Evolutionary conservation across 192 early-diverging fungal genomes (phyloP), one percentile per base, ranked within the genome.

Genomic region (Gorgonomyces haynaldii): DNA sequence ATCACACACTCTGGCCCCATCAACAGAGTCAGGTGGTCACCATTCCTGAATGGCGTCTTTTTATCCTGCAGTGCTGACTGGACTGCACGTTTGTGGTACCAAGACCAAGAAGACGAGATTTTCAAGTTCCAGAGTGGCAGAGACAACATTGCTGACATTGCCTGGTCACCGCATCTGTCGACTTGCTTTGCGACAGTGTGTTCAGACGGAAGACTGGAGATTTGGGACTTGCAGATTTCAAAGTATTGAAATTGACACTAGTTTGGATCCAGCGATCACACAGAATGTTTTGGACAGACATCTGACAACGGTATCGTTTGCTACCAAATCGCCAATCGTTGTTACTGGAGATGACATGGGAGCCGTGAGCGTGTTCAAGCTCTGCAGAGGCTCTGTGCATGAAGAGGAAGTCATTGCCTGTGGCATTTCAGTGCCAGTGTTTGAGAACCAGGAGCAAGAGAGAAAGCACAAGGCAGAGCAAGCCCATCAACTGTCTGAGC

Each of bases 321-420:
- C 75, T 1, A 56, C 65, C 1, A 41, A 54, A 23, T 41, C 60
- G 3, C 70, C 77, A 4, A 57, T 58, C 10, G 60, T 79, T 1
- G 45, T 79, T 8, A 75, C 64, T 2, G 74, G 77, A n/a, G 77
- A 79, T 43, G 77, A 79, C 53, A 62, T 46, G 37, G 77, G 77
- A 1, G 49, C 71, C 13, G 71, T 79, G 4, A 68, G 53, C 22
- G 69, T 79, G 8, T 79, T 72, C 54, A 78, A 75, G 42, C 38
- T 78, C 23, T 42, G 39, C 16, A 27, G 23, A 24, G 25, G 39
- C 19, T 21, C 30, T 35, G 22, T 22, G 9, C 34, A 48, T 9
- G 50, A 52, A 10, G 9, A 28, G 21, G 22, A 52, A 38, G 50
- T 10, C 2, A 38, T 30, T 17, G 25, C 37, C 25, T 25, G 12